Base-by-base conservation (phyloP, 192 early-diverging fungal species). In the Rhizoclosmatium globosum region DNA sequence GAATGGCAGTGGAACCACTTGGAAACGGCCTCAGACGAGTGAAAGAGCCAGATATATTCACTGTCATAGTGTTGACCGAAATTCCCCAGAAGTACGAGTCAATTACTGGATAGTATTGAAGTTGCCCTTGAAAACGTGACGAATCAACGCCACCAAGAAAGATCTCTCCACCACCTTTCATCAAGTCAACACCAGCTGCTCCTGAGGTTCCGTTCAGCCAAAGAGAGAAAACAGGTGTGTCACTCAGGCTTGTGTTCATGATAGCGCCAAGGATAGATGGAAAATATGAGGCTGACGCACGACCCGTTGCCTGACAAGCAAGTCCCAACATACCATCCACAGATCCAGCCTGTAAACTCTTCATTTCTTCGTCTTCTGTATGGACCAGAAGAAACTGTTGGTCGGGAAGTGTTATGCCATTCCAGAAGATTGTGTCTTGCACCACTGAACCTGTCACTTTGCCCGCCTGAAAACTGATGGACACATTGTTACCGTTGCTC, bases 281-380 rank as follows among this genome's bases (percentile, higher is more conserved):
- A 39, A 47, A 69, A 50, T 69, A 69, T 17, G 17, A 42, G 17
- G 45, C 46, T 2, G 43, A 19, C 17, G 17, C 15, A 47, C 3
- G 15, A 1, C 42, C 15, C 56, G n/a, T 21, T 2, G 47, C 17
- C 31, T 31, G 31, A 11, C 31, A 69, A 19, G 47, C 13, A n/a
- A 69, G 46, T 44, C 68, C 68, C 15, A 69, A 21, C 43, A 69
- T 13, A 69, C 68, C 68, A 39, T 69, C 68, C 2, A n/a, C 21
- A 17, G 46, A 17, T 15, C 56, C 56, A 57, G 13, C 21, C 47
- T 69, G 68, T 38, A 47, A 38, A 47, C 47, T 15, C 13, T 47
- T 17, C 41, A 69, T 69, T 42, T 19, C 47, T 15, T 44, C 15
- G 47, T 69, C 68, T 38, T 69, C 68, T 21, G 15, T 47, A 17